Evolutionary conservation across 441 rosid species (phyloP).

Genomic region (Codiaeum variegatum): DNA sequence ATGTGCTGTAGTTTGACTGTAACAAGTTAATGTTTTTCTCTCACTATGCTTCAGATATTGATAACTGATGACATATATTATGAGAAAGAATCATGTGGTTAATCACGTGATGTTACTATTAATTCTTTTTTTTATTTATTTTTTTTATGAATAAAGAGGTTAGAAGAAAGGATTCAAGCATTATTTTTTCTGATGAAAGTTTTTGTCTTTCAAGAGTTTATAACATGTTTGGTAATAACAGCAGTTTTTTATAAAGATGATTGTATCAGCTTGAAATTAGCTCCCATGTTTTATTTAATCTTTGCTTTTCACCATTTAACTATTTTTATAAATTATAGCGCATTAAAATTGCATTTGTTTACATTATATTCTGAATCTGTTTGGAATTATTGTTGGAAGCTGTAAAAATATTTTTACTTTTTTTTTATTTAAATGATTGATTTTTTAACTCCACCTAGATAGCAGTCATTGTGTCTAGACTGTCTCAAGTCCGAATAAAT

Average conservation of each 20-base stretch:
- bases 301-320: too few relatives aligned
- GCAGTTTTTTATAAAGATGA: constrained; percentile 6
- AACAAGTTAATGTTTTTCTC: constrained; percentile 20
- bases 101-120: constrained; percentile 16
- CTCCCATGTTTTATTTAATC: too few relatives aligned
- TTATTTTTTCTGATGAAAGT: background rate
- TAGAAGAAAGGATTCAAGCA: background rate
- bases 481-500: too few relatives aligned
- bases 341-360: too few relatives aligned
- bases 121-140: background rate
- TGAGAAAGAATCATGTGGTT: constrained; percentile 16
- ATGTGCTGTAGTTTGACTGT: constrained; percentile 70
- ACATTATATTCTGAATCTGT: too few relatives aligned
- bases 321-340: too few relatives aligned
- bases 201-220: background rate
- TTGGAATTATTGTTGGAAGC: too few relatives aligned
- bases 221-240: background rate
- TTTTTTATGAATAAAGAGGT: background rate
- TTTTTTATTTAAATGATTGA: too few relatives aligned
- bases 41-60: constrained; percentile 16
- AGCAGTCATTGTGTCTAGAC: too few relatives aligned
- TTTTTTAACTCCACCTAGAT: too few relatives aligned
- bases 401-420: too few relatives aligned
- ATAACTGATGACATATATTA: background rate
- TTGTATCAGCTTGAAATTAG: constrained; percentile 1